phyloP scores from a whole-genome alignment of 805 yeast genomes.

The Yarrowia sp. region DNA sequence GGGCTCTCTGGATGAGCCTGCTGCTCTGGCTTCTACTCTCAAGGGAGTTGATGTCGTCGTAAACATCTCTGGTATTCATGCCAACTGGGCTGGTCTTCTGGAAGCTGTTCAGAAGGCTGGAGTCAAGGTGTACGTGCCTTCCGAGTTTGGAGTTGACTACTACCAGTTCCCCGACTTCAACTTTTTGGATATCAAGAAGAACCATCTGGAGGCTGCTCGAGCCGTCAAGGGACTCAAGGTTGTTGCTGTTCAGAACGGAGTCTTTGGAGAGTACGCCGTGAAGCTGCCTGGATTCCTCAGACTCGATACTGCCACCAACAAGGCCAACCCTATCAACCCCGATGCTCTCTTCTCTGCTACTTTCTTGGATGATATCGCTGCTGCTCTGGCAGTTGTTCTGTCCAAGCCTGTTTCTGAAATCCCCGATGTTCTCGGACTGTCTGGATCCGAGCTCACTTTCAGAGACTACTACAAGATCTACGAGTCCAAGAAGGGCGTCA shows the following conservation, averaged over 20 bases:
- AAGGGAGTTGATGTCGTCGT: slow-evolving; percentile 52
- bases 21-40: slow-evolving; percentile 37
- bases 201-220: slow-evolving; percentile 30
- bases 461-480: slow-evolving; percentile 30
- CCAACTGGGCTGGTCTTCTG: slow-evolving; percentile 39
- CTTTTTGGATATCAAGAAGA: slow-evolving; percentile 29
- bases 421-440: slow-evolving; percentile 31
- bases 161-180: slow-evolving; percentile 3
- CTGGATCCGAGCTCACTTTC: slow-evolving; percentile 30
- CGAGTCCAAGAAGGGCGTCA: slow-evolving; percentile 33
- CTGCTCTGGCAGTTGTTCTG: slow-evolving; percentile 33
- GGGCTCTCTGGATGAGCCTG: slow-evolving; percentile 29
- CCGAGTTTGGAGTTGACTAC: slow-evolving; percentile 56
- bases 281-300: slow-evolving; percentile 5
- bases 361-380: slow-evolving; percentile 34
- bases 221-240: slow-evolving; percentile 33
- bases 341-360: slow-evolving; percentile 30
- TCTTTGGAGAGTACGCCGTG: slow-evolving; percentile 30
- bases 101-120: slow-evolving; percentile 46
- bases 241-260: slow-evolving; percentile 32
- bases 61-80: slow-evolving; percentile 44
- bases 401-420: slow-evolving; percentile 31
- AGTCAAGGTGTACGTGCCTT: slow-evolving; percentile 55
- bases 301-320: neutral
- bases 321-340: slow-evolving; percentile 30